Percentiles rank a stretch among this genome's conserved stretches.
These are phyloP conservation scores for Dendrobium catenatum DNA, from an alignment of 106 monocot genomes.

Conservation along the genomic window DNA sequence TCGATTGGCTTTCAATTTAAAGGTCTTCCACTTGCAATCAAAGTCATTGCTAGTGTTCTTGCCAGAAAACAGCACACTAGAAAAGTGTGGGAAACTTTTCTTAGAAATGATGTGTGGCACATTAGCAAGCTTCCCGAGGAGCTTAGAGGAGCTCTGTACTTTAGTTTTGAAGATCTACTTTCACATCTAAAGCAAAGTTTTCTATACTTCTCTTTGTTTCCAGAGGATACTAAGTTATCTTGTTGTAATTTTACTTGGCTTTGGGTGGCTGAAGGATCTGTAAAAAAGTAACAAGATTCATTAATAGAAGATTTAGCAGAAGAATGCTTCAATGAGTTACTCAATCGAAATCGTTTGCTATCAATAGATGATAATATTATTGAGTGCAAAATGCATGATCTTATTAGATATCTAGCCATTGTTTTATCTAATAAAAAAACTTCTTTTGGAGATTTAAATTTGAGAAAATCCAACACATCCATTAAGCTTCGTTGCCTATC, in stretches of 20 bases:
- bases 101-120: constrained; percentile 17
- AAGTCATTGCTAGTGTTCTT: constrained; percentile 29
- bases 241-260: background rate
- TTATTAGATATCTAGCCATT: constrained; percentile 19
- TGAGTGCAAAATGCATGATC: constrained; percentile 33
- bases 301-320: constrained; percentile 27
- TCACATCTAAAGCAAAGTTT: constrained; percentile 33
- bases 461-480: background rate
- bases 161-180: constrained; percentile 34
- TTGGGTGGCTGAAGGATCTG: constrained; percentile 27
- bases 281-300: background rate
- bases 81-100: constrained; percentile 26
- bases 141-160: constrained; percentile 17
- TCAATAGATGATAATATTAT: background rate
- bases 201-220: constrained; percentile 14
- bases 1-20: constrained; percentile 8
- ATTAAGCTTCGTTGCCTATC: background rate
- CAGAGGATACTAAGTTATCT: constrained; percentile 1
- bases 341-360: constrained; percentile 21
- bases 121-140: constrained; percentile 14
- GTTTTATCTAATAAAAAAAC: constrained; percentile 13
- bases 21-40: constrained; percentile 45
- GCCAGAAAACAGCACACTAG: constrained; percentile 3
- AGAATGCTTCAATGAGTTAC: constrained; percentile 24
- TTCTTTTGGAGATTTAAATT: background rate